These are phyloP conservation scores for Thelonectria blattea DNA, from an alignment of 2,329 filamentous ascomycete species.

Conservation along the genomic window DNA sequence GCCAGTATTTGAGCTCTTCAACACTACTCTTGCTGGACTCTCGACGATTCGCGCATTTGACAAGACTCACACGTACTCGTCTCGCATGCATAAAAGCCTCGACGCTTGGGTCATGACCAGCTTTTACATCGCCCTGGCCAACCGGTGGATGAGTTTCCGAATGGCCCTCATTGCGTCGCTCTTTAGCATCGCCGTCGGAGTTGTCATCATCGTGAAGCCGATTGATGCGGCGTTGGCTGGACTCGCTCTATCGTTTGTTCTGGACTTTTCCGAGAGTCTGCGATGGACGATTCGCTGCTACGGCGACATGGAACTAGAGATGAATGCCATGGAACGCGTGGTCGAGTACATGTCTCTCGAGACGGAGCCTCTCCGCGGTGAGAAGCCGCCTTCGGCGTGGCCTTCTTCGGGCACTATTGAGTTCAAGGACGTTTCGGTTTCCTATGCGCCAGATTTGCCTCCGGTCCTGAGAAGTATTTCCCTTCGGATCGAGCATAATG, in stretches of 20 bases:
- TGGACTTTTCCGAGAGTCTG: slow-evolving; percentile 69
- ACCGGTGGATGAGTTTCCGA: slow-evolving; percentile 76
- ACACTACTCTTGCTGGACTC: slow-evolving; percentile 72
- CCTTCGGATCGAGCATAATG: slow-evolving; percentile 67
- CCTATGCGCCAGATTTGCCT: slow-evolving; percentile 72
- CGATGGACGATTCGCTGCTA: slow-evolving; percentile 71
- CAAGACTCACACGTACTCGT: slow-evolving; percentile 68
- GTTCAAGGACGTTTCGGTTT: slow-evolving; percentile 72
- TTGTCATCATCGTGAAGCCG: slow-evolving; percentile 65
- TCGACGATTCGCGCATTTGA: slow-evolving; percentile 76
- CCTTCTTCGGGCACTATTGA: slow-evolving; percentile 74
- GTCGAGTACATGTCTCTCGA: slow-evolving; percentile 73
- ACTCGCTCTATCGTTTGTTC: slow-evolving; percentile 73
- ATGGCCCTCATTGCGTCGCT: slow-evolving; percentile 71
- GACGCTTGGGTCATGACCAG: slow-evolving; percentile 71
- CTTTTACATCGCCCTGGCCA: slow-evolving; percentile 72
- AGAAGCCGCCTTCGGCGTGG: slow-evolving; percentile 72
- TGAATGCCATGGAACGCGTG: slow-evolving; percentile 79
- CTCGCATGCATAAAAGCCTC: slow-evolving; percentile 70
- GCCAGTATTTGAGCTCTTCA: slow-evolving; percentile 80
- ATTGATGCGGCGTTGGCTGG: slow-evolving; percentile 75
- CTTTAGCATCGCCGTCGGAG: slow-evolving; percentile 68
- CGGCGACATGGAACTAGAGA: slow-evolving; percentile 73
- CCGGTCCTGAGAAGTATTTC: slow-evolving; percentile 72
- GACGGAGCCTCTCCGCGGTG: slow-evolving; percentile 69